Conservation (phyloP, 495 filamentous ascomycete genomes). For the Neurospora sp. region DNA sequence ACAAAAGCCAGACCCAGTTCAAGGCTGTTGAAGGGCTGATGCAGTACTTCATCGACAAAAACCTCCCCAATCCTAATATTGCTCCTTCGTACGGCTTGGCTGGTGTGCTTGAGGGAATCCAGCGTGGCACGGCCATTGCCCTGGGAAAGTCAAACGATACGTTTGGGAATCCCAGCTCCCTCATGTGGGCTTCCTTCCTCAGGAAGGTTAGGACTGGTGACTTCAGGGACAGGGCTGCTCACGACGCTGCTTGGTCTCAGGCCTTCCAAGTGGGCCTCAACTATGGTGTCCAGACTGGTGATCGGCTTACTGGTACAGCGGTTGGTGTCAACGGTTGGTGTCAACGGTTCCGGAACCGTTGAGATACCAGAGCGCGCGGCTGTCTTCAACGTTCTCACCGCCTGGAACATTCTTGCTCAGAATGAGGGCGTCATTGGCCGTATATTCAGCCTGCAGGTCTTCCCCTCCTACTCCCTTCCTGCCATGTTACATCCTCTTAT, state of each 20-base stretch:
- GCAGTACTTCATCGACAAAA: conserved; percentile 5
- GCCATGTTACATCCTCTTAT: neutral
- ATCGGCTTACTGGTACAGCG: neutral
- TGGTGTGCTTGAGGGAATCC: neutral
- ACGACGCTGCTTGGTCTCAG: neutral
- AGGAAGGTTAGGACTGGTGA: neutral
- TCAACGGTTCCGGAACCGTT: neutral
- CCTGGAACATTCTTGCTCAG: neutral
- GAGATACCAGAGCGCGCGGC: neutral
- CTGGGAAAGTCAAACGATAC: neutral
- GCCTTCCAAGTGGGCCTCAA: neutral
- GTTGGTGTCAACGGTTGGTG: neutral
- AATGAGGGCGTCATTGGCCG: neutral
- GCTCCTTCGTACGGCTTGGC: neutral
- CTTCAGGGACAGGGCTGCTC: neutral
- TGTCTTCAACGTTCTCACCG: neutral
- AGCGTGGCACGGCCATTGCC: conserved; percentile 1
- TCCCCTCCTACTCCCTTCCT: neutral
- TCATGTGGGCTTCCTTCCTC: neutral
- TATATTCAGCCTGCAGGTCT: neutral
- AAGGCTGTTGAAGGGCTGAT: neutral
- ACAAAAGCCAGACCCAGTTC: neutral
- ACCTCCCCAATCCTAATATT: neutral
- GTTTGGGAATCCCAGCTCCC: conserved; percentile 1
- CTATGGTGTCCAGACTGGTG: neutral